These are phyloP conservation scores for Trichoderma virens DNA, from an alignment of 495 filamentous ascomycete genomes.

Conservation along the genomic window DNA sequence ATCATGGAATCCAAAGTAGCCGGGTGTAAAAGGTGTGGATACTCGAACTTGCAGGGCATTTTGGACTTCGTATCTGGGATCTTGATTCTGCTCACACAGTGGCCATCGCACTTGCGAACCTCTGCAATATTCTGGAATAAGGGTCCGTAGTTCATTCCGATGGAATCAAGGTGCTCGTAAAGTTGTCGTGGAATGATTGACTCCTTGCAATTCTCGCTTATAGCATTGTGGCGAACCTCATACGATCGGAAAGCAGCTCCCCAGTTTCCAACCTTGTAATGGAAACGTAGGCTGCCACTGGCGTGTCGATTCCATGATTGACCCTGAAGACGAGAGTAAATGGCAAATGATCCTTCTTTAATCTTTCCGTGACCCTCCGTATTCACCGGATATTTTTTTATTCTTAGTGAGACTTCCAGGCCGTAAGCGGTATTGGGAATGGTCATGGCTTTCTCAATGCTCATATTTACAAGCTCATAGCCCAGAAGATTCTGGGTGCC, in stretches of 20 bases:
- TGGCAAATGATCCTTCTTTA: conserved; percentile 13
- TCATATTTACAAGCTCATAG: conserved; percentile 27
- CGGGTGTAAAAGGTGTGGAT: conserved; percentile 36
- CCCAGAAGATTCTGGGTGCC: conserved; percentile 29
- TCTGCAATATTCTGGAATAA: conserved; percentile 32
- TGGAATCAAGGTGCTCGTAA: conserved; percentile 24
- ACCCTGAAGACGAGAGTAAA: conserved; percentile 23
- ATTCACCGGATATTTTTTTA: conserved; percentile 7
- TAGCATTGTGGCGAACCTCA: background rate
- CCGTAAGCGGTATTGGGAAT: conserved; percentile 22
- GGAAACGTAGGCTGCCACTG: conserved; percentile 19
- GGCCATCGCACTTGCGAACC: conserved; percentile 12
- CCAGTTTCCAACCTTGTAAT: conserved; percentile 14
- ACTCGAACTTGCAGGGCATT: conserved; percentile 37
- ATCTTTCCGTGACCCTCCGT: background rate
- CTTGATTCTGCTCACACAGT: conserved; percentile 15
- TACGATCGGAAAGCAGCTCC: background rate
- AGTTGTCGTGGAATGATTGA: conserved; percentile 19
- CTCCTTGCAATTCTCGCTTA: conserved; percentile 10
- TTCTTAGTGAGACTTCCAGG: conserved; percentile 19
- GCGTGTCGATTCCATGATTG: conserved; percentile 22
- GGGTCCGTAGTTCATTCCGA: conserved; percentile 39
- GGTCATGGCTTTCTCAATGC: conserved; percentile 18
- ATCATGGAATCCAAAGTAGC: conserved; percentile 29
- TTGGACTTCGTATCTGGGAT: conserved; percentile 31